Percentiles rank a stretch among this genome's conserved stretches.
Conservation (phyloP, 192 early-diverging fungal genomes). For the Spizellomyces punctatus region DNA sequence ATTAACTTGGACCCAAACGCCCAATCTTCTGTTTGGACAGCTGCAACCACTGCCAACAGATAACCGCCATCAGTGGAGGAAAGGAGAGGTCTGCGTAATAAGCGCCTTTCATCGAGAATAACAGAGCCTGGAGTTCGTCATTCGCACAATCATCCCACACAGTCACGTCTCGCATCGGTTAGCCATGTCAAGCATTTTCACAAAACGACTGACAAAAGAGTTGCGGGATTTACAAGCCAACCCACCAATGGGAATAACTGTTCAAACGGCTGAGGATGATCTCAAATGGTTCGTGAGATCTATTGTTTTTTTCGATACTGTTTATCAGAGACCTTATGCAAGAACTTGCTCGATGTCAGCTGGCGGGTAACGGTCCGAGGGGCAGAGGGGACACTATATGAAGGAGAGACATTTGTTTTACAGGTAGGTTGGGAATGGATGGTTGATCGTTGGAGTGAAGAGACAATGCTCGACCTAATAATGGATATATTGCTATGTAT, state of each 20-base stretch:
- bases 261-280: conserved; percentile 40
- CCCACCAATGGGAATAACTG: conserved; percentile 43
- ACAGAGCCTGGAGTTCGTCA: no score
- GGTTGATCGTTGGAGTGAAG: not conserved
- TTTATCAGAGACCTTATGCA: not conserved
- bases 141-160: no score
- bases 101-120: no score
- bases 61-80: no score
- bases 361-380: conserved; percentile 44
- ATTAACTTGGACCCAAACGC: no score
- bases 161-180: no score
- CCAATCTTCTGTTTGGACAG: no score
- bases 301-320: conserved; percentile 4
- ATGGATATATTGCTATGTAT: not conserved
- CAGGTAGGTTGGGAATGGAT: conserved; percentile 25
- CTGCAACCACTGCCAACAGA: no score
- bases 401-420: conserved; percentile 42
- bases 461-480: not conserved
- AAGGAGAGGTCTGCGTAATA: no score
- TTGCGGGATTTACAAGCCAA: conserved; percentile 45
- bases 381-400: conserved; percentile 48
- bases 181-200: conserved; percentile 45
- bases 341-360: conserved; percentile 9
- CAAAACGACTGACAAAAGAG: conserved; percentile 54
- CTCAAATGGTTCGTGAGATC: conserved; percentile 23